These are phyloP conservation scores for Nematocida ironsii DNA, from an alignment of 371 early-diverging fungal species.

Conservation along the genomic window DNA sequence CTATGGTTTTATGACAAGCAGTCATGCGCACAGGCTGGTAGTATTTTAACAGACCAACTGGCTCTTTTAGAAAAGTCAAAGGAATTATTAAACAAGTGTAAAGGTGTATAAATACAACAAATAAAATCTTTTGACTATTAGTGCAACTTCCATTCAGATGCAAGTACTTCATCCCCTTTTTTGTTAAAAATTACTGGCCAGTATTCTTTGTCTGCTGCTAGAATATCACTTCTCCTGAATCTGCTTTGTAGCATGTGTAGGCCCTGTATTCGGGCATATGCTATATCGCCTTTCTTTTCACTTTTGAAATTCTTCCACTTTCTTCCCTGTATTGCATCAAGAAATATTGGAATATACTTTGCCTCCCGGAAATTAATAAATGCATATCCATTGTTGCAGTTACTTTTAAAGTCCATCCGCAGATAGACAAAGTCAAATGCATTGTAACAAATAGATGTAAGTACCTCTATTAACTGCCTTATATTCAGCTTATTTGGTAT, in stretches of 20 bases:
- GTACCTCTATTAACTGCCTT: constrained; percentile 76
- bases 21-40: constrained; percentile 6
- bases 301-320: constrained; percentile 78
- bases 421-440: constrained; percentile 81
- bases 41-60: constrained; percentile 39
- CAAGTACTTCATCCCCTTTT: constrained; percentile 40
- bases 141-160: constrained; percentile 36
- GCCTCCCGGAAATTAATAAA: constrained; percentile 79
- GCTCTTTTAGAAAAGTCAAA: constrained; percentile 34
- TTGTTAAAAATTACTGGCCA: constrained; percentile 51
- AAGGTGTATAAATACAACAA: background rate
- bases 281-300: constrained; percentile 77
- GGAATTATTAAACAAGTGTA: constrained; percentile 8
- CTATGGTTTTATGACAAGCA: constrained; percentile 49
- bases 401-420: constrained; percentile 80
- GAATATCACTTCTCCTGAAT: constrained; percentile 75
- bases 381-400: constrained; percentile 80
- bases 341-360: constrained; percentile 73
- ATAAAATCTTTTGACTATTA: background rate
- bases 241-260: constrained; percentile 76
- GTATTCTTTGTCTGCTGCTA: constrained; percentile 51
- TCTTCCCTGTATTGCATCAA: constrained; percentile 76
- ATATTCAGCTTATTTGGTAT: constrained; percentile 82
- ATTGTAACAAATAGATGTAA: constrained; percentile 76
- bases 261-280: constrained; percentile 84